Base-by-base conservation (phyloP, 441 rosid species). In the Adansonia gregorii region DNA sequence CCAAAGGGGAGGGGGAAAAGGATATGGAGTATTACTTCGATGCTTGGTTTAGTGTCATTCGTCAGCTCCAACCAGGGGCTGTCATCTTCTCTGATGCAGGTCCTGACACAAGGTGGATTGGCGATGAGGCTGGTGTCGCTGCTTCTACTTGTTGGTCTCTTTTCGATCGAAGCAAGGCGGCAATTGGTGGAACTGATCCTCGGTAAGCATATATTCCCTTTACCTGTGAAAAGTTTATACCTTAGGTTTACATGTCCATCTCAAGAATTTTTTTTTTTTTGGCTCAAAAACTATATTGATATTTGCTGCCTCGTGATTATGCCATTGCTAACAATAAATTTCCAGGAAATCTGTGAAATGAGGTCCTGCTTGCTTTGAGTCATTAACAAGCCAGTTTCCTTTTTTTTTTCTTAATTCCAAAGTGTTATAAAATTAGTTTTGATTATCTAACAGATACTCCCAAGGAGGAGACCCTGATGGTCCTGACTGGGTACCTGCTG, bases 11-110 rank as follows among this genome's bases (percentile, higher is more conserved):
- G 75, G 93, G 89, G 46, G 95, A 90, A 76, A 91, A 85, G 82
- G 88, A 93, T 78, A 92, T 92, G 93, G 88, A 90, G 17, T 95
- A 95, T 75, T 88, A 79, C 78, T 92, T 93, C 72, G 90, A 88
- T 74, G 74, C 85, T 61, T 95, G 99, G 98, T 90, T 92, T 78
- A 86, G 88, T 80, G 86, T 95, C 72, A 89, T 93, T 55, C 97
- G 81, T 78, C 97, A 92, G 87, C 93, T 76, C 54, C 97, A 95
- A 75, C 97, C 97, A 0, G 77, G 79, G 5, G 95, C 97, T 10
- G 91, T 85, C 56, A 93, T 95, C 24, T 95, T 95, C 81, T 92
- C 97, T 0, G 97, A 95, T 73, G 95, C 92, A 2, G 99, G 99
- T 73, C 99, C 98, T 11, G 97, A 92, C 69, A 82, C 84, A 56